Conservation (phyloP, 352 stramenopile species). For the Pilasporangium apinafurcum region DNA sequence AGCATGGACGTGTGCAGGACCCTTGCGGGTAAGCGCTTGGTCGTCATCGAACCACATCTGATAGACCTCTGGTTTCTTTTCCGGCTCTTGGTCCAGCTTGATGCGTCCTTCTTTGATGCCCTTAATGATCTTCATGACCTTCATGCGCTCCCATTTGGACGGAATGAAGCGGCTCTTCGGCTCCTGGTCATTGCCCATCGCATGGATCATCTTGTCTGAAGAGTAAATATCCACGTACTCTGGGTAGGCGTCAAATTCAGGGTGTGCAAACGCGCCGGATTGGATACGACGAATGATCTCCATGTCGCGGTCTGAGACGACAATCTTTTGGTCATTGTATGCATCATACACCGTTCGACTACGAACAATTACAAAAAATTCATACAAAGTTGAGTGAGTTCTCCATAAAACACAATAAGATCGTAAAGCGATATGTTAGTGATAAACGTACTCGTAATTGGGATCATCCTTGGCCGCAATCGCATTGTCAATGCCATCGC, state of each 20-base stretch:
- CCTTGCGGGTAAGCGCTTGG: constrained; percentile 85
- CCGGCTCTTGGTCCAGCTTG: constrained; percentile 86
- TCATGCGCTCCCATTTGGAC: constrained; percentile 97
- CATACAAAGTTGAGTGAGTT: constrained; percentile 6
- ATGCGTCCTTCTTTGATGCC: constrained; percentile 96
- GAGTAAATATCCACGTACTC: constrained; percentile 90
- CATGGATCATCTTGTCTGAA: constrained; percentile 84
- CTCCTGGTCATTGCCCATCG: constrained; percentile 82
- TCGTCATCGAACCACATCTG: constrained; percentile 92
- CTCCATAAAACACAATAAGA: neutral
- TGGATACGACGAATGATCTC: constrained; percentile 98
- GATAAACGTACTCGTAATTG: constrained; percentile 85
- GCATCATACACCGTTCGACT: constrained; percentile 97
- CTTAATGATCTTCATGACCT: constrained; percentile 96
- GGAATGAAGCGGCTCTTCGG: constrained; percentile 94
- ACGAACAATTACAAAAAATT: neutral
- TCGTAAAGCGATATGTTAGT: neutral
- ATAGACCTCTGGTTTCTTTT: constrained; percentile 89
- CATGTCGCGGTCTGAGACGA: constrained; percentile 95
- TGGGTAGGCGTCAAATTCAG: constrained; percentile 89
- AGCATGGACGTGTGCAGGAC: constrained; percentile 94
- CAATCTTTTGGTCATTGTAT: constrained; percentile 98
- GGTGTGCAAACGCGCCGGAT: constrained; percentile 86
- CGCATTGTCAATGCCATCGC: constrained; percentile 86
- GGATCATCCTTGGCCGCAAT: constrained; percentile 87